phyloP scores from a whole-genome alignment of 306 rosid species.

The Rubus idaeus region DNA sequence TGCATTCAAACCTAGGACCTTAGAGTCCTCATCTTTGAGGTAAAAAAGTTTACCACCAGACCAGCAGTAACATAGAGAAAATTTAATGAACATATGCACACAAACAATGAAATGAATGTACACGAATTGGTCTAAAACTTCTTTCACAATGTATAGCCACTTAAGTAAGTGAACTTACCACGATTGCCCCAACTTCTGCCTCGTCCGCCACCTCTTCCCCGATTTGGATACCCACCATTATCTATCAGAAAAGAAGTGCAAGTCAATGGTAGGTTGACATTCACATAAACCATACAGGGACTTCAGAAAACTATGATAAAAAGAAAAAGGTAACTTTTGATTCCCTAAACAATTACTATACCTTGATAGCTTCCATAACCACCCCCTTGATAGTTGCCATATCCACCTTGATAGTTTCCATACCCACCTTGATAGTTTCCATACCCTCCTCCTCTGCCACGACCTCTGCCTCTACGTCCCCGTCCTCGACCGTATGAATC shows the following conservation, averaged over 20 bases:
- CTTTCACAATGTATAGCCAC: neutral
- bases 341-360: neutral
- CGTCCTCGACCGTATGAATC: conserved; percentile 85
- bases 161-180: conserved; percentile 46
- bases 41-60: no score
- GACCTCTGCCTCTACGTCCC: conserved; percentile 90
- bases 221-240: conserved; percentile 74
- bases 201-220: conserved; percentile 82
- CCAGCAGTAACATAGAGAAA: no score
- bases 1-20: neutral
- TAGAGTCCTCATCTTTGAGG: neutral
- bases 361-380: conserved; percentile 23
- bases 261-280: neutral
- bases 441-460: conserved; percentile 86
- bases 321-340: neutral
- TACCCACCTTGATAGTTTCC: conserved; percentile 49
- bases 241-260: conserved; percentile 37
- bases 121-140: neutral
- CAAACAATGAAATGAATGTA: neutral
- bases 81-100: neutral
- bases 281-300: neutral
- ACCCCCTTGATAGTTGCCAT: conserved; percentile 27
- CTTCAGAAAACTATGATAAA: neutral
- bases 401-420: conserved; percentile 33
- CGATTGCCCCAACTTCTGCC: conserved; percentile 85